Evolutionary conservation across 352 stramenopile genomes (phyloP).

Genomic region (Pythium brachiatum): DNA sequence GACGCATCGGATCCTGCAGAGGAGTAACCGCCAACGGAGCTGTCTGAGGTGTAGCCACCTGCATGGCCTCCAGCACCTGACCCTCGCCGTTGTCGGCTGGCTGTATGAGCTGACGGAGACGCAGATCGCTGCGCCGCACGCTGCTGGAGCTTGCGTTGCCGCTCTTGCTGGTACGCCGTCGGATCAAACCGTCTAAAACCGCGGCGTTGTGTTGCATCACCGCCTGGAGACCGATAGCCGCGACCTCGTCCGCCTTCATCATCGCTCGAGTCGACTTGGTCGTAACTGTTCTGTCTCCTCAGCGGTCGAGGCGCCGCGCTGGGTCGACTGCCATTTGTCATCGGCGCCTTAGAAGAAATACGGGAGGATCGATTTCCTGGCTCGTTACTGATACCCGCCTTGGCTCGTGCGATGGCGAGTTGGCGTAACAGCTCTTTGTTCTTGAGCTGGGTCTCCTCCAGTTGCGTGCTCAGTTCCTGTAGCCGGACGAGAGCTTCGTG

Average conservation of each 20-base stretch:
- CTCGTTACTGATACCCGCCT: constrained; percentile 18
- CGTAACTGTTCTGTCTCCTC: constrained; percentile 7
- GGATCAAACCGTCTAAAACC: constrained; percentile 73
- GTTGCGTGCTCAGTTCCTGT: constrained; percentile 50
- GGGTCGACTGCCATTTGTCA: background rate
- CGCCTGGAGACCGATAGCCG: constrained; percentile 16
- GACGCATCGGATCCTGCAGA: constrained; percentile 56
- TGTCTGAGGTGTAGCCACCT: constrained; percentile 63
- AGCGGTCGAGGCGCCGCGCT: background rate
- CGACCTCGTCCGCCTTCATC: constrained; percentile 19
- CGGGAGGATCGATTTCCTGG: background rate
- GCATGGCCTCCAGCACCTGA: background rate
- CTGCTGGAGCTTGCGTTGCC: constrained; percentile 48
- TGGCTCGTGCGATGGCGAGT: constrained; percentile 58
- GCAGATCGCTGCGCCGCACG: constrained; percentile 29
- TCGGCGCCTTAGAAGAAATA: background rate
- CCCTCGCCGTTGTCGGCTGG: background rate
- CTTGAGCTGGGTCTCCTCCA: constrained; percentile 67
- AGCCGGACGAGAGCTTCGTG: constrained; percentile 59
- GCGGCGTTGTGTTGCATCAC: constrained; percentile 10
- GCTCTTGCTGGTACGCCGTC: constrained; percentile 79
- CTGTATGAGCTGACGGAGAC: constrained; percentile 23
- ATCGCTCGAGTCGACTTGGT: constrained; percentile 17
- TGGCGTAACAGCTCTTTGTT: constrained; percentile 76
- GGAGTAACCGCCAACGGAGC: constrained; percentile 61